phyloP scores from a whole-genome alignment of 805 yeast species.

The Candida sakaeoensis region DNA sequence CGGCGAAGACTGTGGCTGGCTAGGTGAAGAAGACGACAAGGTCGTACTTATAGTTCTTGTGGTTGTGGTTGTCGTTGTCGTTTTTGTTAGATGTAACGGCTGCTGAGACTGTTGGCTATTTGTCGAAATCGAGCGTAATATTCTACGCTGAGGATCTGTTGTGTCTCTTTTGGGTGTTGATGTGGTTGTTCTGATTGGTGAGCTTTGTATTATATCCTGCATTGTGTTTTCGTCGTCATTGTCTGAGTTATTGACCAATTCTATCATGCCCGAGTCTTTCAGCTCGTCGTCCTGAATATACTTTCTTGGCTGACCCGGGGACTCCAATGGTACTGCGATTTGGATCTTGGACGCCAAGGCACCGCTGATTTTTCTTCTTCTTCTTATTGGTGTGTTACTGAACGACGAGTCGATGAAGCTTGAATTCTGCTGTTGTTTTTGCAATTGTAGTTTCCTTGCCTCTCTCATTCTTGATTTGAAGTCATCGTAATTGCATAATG shows the following conservation, averaged over 20 bases:
- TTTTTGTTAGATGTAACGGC: conserved; percentile 37
- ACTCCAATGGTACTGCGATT: conserved; percentile 81
- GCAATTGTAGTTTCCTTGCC: conserved; percentile 29
- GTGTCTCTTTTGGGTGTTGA: conserved; percentile 23
- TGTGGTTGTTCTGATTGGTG: conserved; percentile 9
- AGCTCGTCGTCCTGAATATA: conserved; percentile 33
- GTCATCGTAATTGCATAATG: conserved; percentile 60
- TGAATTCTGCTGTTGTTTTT: conserved; percentile 30
- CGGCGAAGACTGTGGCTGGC: conserved; percentile 18
- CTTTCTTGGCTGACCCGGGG: conserved; percentile 97
- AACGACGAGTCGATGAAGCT: conserved; percentile 45
- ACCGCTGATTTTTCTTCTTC: conserved; percentile 64
- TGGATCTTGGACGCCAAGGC: conserved; percentile 65
- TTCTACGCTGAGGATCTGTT: conserved; percentile 33
- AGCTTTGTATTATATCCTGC: conserved; percentile 17
- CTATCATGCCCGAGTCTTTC: conserved; percentile 28
- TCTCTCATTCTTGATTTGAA: conserved; percentile 51
- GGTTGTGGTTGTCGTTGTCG: conserved; percentile 43
- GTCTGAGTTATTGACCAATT: conserved; percentile 43
- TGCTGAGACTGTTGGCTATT: conserved; percentile 22
- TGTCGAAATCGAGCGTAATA: conserved; percentile 35
- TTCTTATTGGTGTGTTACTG: conserved; percentile 64
- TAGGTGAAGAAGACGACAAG: conserved; percentile 30
- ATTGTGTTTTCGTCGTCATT: conserved; percentile 41
- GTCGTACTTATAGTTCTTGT: conserved; percentile 47